Evolutionary conservation across 306 rosid species (phyloP).

Genomic region (Styphnolobium japonicum): DNA sequence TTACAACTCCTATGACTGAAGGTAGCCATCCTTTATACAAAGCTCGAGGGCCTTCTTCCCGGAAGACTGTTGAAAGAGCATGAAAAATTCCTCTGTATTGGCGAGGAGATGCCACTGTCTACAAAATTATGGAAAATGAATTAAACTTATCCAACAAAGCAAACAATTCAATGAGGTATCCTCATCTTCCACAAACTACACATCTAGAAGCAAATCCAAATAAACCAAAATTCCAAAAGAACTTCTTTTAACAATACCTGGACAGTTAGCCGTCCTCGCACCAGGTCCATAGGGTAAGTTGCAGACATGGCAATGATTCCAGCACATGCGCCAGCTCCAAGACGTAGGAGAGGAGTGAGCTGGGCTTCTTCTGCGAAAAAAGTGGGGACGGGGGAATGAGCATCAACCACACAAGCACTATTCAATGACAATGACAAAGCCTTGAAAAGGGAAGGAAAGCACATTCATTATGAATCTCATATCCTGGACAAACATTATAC

Average conservation of each 20-base stretch:
- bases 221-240: not conserved
- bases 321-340: constrained; percentile 82
- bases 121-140: constrained; percentile 10
- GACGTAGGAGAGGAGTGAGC: constrained; percentile 64
- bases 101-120: constrained; percentile 55
- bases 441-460: not conserved
- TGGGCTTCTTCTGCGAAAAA: constrained; percentile 56
- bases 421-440: not conserved
- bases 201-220: not conserved
- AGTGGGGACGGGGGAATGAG: not conserved
- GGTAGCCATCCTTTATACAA: constrained; percentile 73
- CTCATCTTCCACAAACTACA: not conserved
- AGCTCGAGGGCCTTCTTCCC: constrained; percentile 71
- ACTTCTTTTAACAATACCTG: constrained; percentile 39
- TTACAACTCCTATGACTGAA: constrained; percentile 75
- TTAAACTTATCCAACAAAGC: not conserved
- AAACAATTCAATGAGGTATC: not conserved
- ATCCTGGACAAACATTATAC: not conserved
- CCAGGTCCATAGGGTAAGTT: constrained; percentile 73
- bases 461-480: not conserved
- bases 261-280: constrained; percentile 67
- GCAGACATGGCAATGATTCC: constrained; percentile 80
- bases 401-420: not conserved
- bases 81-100: constrained; percentile 67
- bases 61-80: constrained; percentile 62